These are phyloP conservation scores for Chenopodium formosanum DNA, from an alignment of 148 eudicot species.

Conservation along the genomic window DNA sequence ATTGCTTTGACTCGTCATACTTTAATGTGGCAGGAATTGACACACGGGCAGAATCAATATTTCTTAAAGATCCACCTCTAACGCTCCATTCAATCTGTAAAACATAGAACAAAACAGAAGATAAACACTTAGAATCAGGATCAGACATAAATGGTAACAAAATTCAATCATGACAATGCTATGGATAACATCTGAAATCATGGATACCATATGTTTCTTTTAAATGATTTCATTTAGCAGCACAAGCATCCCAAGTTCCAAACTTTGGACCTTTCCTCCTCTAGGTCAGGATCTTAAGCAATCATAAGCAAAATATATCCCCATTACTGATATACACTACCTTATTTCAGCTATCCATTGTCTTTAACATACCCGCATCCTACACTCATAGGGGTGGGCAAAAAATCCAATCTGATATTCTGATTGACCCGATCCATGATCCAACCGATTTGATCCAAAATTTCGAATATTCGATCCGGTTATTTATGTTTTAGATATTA, in stretches of 20 bases:
- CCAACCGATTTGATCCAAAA: too few species aligned
- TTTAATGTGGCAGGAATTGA: constrained; percentile 83
- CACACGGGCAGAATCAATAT: constrained; percentile 81
- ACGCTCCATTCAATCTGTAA: constrained; percentile 90
- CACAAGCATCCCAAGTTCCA: neutral
- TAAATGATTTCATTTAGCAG: neutral
- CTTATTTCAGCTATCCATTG: neutral
- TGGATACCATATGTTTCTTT: neutral
- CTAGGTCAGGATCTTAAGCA: neutral
- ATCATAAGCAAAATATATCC: neutral
- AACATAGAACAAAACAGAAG: constrained; percentile 3
- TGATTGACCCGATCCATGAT: too few species aligned
- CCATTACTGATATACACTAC: neutral
- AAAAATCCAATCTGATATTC: too few species aligned
- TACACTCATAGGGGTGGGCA: neutral
- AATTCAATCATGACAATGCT: constrained; percentile 1
- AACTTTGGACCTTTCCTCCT: neutral
- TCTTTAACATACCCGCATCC: neutral
- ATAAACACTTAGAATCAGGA: neutral
- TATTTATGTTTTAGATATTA: too few species aligned
- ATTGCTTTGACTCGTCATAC: constrained; percentile 71
- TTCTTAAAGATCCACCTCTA: constrained; percentile 81
- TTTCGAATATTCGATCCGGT: too few species aligned
- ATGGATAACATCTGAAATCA: neutral
- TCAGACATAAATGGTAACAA: constrained; percentile 1